These are phyloP conservation scores for Pseudomassariella vexata DNA, from an alignment of 2,329 filamentous ascomycete species.

Conservation along the genomic window DNA sequence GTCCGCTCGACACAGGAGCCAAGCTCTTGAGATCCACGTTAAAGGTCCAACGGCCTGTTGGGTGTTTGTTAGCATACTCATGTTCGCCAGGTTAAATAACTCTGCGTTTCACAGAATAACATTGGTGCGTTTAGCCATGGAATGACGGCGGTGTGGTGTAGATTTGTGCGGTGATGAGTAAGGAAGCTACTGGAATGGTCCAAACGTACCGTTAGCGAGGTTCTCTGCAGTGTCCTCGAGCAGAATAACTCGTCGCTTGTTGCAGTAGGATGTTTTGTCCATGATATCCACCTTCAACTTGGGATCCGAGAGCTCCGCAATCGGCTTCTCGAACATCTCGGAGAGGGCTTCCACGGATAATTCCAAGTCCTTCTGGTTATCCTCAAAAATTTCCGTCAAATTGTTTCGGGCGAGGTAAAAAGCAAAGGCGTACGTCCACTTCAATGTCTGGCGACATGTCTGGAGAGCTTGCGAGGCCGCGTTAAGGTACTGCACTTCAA, in stretches of 20 bases:
- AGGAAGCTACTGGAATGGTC: too few relatives aligned
- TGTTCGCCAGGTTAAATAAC: too few relatives aligned
- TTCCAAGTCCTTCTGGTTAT: slow-evolving; percentile 97
- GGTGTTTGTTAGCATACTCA: too few relatives aligned
- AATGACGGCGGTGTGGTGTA: too few relatives aligned
- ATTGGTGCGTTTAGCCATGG: too few relatives aligned
- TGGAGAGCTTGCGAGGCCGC: slow-evolving; percentile 89
- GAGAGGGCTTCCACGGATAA: slow-evolving; percentile 94
- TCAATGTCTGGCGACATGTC: slow-evolving; percentile 94
- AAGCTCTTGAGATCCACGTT: slow-evolving; percentile 26
- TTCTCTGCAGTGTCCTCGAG: slow-evolving; percentile 92
- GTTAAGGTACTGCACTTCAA: slow-evolving; percentile 95
- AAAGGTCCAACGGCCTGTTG: slow-evolving; percentile 24
- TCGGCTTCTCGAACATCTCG: slow-evolving; percentile 99
- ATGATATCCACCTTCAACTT: slow-evolving; percentile 97
- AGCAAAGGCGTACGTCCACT: slow-evolving; percentile 99
- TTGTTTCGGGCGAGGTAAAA: slow-evolving; percentile 97
- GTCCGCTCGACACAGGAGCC: too few relatives aligned
- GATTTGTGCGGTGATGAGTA: not conserved
- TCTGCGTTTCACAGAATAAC: too few relatives aligned
- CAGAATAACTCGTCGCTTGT: slow-evolving; percentile 81
- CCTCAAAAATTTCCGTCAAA: slow-evolving; percentile 92
- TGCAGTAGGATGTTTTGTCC: slow-evolving; percentile 98
- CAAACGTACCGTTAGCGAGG: slow-evolving; percentile 73
- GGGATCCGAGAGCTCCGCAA: slow-evolving; percentile 74